Base-by-base conservation (phyloP, 148 eudicot genomes). In the Linanthus parryae region DNA sequence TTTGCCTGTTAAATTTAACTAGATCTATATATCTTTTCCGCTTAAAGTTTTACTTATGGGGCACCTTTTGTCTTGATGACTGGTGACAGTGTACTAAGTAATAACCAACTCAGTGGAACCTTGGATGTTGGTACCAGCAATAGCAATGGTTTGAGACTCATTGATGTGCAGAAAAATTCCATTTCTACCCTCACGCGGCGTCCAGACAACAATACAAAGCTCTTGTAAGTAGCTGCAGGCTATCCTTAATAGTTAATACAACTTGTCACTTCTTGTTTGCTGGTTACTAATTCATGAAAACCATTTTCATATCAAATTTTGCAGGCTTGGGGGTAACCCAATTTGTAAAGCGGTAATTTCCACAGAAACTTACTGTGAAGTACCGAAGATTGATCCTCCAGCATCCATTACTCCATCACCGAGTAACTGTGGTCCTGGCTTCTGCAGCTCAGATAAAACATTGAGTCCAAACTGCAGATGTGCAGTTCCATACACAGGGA, bases 311-410 rank as follows among this genome's bases (percentile, higher is more conserved):
- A 9, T 23, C 56, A 7, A 45, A 44, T 58, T 27, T 25, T 72
- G 63, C 78, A 86, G 95, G 57, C 81, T 86, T 31, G 75, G 33
- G 33, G 70, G 45, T 8, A 86, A 86, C 54, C 89, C 86, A 41
- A 51, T 76, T 33, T 86, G 95, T 68, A 44, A 39, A 25, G 67
- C 48, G 44, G 55, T 66, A 19, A 80, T 69, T 63, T 68, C 73
- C 37, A 53, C 68, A 20, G 58, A 47, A 52, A 63, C 56, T 54
- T 86, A 74, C 72, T 72, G 75, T 45, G 47, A 60, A 15, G n/a
- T 28, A 16, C 48, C 61, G 30, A 63, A 56, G 18, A 28, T 57
- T 25, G 48, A 40, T 46, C 40, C 58, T 44, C 30, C 71, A 15
- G 18, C 8, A 11, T 39, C 38, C 21, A 40, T 21, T 27, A 71